These are phyloP conservation scores for Rhizopus sp. DNA, from an alignment of 371 early-diverging fungal species.

Conservation along the genomic window DNA sequence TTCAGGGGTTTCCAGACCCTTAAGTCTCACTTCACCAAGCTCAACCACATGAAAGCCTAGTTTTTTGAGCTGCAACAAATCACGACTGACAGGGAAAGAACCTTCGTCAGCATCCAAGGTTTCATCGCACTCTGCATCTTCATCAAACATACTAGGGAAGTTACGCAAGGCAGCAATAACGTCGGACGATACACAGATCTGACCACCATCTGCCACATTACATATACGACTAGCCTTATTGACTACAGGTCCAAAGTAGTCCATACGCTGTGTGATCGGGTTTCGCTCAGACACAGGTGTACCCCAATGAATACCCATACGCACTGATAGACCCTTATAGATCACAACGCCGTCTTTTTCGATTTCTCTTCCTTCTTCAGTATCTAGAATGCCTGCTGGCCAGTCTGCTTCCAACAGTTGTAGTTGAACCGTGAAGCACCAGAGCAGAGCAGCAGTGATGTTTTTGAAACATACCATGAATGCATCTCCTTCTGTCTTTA, in stretches of 20 bases:
- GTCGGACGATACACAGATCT: constrained; percentile 76
- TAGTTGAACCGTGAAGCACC: constrained; percentile 89
- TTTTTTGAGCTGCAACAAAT: constrained; percentile 63
- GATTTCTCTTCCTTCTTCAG: constrained; percentile 78
- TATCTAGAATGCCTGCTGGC: constrained; percentile 88
- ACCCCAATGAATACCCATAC: constrained; percentile 97
- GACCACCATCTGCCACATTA: constrained; percentile 90
- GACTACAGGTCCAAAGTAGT: constrained; percentile 95
- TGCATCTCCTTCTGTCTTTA: constrained; percentile 97
- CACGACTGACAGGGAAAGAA: constrained; percentile 50
- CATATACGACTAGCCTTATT: constrained; percentile 89
- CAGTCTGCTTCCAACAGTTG: constrained; percentile 86
- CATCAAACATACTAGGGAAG: constrained; percentile 40
- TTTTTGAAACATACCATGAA: constrained; percentile 95
- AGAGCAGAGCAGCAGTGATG: constrained; percentile 82
- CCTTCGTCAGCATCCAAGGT: constrained; percentile 7
- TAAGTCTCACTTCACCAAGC: constrained; percentile 85
- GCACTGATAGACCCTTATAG: constrained; percentile 87
- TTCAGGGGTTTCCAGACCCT: constrained; percentile 91
- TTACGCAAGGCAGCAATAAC: constrained; percentile 58
- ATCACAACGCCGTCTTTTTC: constrained; percentile 65
- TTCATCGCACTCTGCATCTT: constrained; percentile 25
- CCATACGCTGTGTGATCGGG: constrained; percentile 92
- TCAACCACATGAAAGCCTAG: constrained; percentile 74
- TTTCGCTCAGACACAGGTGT: constrained; percentile 89